These are phyloP conservation scores for Termitomyces sp. DNA, from an alignment of 768 basidiomycete species.

Conservation along the genomic window DNA sequence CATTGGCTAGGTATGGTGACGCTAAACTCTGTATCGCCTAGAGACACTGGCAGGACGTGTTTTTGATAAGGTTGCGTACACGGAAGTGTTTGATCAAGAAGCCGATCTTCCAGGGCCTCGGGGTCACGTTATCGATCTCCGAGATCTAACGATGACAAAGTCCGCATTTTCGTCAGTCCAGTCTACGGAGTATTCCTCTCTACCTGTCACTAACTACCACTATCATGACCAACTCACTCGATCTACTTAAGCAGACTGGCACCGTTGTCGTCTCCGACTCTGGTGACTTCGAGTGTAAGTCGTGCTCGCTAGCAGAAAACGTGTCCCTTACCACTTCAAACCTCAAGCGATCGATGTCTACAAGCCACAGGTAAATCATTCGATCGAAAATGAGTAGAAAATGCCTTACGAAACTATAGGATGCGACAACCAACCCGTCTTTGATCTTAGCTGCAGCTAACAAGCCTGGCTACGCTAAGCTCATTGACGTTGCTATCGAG, in stretches of 20 bases:
- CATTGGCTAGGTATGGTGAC: neutral
- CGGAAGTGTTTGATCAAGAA: neutral
- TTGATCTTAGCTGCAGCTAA: slow-evolving; percentile 90
- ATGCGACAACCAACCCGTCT: slow-evolving; percentile 98
- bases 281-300: slow-evolving; percentile 85
- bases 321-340: slow-evolving; percentile 12
- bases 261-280: slow-evolving; percentile 98
- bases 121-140: slow-evolving; percentile 12
- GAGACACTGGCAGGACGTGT: neutral
- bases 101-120: neutral
- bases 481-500: slow-evolving; percentile 72
- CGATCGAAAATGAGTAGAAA: neutral
- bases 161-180: slow-evolving; percentile 5
- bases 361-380: slow-evolving; percentile 73
- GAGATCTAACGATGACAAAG: slow-evolving; percentile 9
- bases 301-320: slow-evolving; percentile 9
- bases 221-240: slow-evolving; percentile 77
- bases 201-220: slow-evolving; percentile 21
- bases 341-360: slow-evolving; percentile 83
- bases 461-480: slow-evolving; percentile 77
- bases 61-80: neutral
- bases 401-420: slow-evolving; percentile 36
- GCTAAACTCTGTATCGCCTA: neutral
- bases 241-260: slow-evolving; percentile 83
- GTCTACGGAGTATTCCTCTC: neutral